phyloP scores from a whole-genome alignment of 202 grass and related monocot species.

The Schoenoplectus tabernaemontani region DNA sequence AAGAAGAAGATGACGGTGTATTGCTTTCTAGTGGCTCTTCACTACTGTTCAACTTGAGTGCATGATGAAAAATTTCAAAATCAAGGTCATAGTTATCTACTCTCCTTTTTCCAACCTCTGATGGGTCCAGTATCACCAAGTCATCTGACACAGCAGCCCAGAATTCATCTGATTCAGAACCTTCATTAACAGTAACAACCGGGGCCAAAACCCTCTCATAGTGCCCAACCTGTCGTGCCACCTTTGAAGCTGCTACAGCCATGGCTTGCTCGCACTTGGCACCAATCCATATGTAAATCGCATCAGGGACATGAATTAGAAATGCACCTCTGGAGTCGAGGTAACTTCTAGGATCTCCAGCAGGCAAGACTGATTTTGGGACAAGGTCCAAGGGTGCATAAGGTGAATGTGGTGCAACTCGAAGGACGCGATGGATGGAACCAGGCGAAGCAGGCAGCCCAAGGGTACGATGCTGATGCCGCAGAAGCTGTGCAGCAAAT shows the following conservation, averaged over 20 bases:
- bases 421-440: conserved; percentile 16
- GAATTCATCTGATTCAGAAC: conserved; percentile 25
- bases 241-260: conserved; percentile 22
- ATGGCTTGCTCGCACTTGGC: conserved; percentile 24
- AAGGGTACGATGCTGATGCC: conserved; percentile 24
- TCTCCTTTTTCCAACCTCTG: conserved; percentile 26
- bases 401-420: conserved; percentile 37
- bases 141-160: conserved; percentile 28
- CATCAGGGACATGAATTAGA: conserved; percentile 26
- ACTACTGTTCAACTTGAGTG: conserved; percentile 13
- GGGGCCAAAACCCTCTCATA: conserved; percentile 36
- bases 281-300: conserved; percentile 43
- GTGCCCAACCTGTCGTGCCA: conserved; percentile 26
- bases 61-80: conserved; percentile 41
- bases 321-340: conserved; percentile 41
- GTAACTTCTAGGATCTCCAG: not conserved
- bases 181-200: conserved; percentile 32
- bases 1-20: conserved; percentile 36
- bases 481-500: conserved; percentile 40
- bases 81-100: conserved; percentile 44
- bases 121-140: conserved; percentile 1
- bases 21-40: conserved; percentile 31
- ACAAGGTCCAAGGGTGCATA: conserved; percentile 39
- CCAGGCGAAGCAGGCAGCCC: conserved; percentile 25
- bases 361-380: conserved; percentile 24